These are phyloP conservation scores for Erodium maritimum DNA, from an alignment of 345 rosid genomes.

Conservation along the genomic window DNA sequence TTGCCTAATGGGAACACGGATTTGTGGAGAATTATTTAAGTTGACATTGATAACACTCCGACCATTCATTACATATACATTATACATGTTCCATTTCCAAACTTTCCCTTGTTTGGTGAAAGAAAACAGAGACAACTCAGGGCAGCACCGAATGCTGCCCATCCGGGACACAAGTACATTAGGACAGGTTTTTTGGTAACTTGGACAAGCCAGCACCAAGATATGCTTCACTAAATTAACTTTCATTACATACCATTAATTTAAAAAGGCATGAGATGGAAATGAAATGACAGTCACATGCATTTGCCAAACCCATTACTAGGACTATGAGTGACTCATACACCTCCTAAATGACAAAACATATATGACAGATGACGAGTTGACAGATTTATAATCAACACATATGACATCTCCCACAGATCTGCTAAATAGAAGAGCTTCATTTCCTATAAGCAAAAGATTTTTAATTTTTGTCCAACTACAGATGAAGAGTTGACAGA, in stretches of 20 bases:
- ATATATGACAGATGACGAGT: too few species aligned
- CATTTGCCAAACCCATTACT: not conserved
- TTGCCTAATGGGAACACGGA: not conserved
- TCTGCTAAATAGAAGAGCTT: not conserved
- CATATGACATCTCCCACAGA: too few species aligned
- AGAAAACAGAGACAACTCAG: not conserved
- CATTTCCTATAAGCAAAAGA: not conserved
- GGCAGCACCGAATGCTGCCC: not conserved
- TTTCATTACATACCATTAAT: not conserved
- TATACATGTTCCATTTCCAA: not conserved
- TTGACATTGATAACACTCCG: not conserved
- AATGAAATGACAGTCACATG: not conserved
- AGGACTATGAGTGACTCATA: too few species aligned
- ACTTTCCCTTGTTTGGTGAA: not conserved
- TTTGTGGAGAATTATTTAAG: not conserved
- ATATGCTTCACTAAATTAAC: not conserved
- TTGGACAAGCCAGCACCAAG: not conserved
- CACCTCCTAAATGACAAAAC: not conserved
- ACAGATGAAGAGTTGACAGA: not conserved
- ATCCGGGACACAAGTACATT: not conserved
- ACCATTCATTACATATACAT: not conserved
- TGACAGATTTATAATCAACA: too few species aligned
- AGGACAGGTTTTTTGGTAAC: not conserved
- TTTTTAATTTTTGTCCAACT: not conserved
- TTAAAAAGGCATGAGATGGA: not conserved